These are phyloP conservation scores for Raphanus hybrid DNA, from an alignment of 441 rosid genomes.

Conservation along the genomic window DNA sequence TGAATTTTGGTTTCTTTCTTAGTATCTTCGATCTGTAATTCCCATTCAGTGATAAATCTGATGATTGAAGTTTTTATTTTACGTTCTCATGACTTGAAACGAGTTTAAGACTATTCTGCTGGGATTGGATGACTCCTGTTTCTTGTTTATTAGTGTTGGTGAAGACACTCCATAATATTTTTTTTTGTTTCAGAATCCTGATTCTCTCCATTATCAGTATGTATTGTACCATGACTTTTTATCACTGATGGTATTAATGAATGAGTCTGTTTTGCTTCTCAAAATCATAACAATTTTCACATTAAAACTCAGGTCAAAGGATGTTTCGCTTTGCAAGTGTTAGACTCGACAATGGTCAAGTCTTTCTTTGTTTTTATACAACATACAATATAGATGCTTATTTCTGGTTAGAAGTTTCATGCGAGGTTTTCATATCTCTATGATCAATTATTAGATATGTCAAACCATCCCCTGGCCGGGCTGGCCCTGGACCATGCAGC, in stretches of 20 bases:
- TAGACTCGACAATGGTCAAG: background rate
- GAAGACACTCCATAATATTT: background rate
- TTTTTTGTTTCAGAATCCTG: background rate
- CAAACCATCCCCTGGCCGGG: background rate
- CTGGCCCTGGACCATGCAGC: background rate
- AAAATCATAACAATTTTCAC: background rate
- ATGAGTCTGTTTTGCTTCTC: slow-evolving; percentile 4
- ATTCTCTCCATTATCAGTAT: slow-evolving; percentile 6
- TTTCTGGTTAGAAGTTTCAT: background rate
- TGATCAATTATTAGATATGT: slow-evolving; percentile 21
- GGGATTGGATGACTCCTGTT: background rate
- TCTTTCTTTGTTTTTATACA: slow-evolving; percentile 2
- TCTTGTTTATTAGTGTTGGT: background rate
- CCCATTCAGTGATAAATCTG: slow-evolving; percentile 9
- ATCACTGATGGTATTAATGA: background rate
- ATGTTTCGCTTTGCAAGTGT: background rate
- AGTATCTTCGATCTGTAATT: background rate
- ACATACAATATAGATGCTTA: background rate
- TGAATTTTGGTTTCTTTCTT: slow-evolving; percentile 6
- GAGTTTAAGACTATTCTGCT: slow-evolving; percentile 11
- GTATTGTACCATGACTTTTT: background rate
- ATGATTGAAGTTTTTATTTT: background rate
- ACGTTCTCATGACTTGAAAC: background rate
- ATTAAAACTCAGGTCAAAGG: background rate
- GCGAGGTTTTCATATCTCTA: background rate